These are phyloP conservation scores for Wickerhamomyces silvicola DNA, from an alignment of 805 yeast genomes.

Conservation along the genomic window DNA sequence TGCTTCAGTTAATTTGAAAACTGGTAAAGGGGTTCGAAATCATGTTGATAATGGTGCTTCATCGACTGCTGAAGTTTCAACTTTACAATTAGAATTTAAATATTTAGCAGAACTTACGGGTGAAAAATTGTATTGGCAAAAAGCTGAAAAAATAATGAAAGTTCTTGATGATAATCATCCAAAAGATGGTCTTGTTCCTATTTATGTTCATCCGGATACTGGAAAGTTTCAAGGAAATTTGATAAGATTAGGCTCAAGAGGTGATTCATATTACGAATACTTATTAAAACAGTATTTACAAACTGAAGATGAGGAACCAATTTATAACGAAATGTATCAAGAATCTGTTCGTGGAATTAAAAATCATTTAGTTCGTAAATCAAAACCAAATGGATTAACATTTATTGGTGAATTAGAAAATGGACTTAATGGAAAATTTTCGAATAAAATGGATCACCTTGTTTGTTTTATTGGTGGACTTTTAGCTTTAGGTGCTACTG, in stretches of 20 bases:
- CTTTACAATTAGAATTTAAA: conserved; percentile 82
- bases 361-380: conserved; percentile 51
- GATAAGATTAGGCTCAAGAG: conserved; percentile 84
- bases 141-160: conserved; percentile 67
- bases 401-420: conserved; percentile 72
- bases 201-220: conserved; percentile 65
- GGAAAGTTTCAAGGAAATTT: conserved; percentile 59
- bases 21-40: conserved; percentile 53
- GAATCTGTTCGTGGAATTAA: conserved; percentile 75
- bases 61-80: conserved; percentile 85
- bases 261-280: conserved; percentile 91
- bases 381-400: conserved; percentile 56
- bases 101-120: conserved; percentile 78
- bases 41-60: conserved; percentile 73
- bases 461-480: conserved; percentile 91
- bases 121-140: conserved; percentile 70
- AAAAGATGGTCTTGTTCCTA: conserved; percentile 75
- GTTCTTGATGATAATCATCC: conserved; percentile 61
- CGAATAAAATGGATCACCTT: conserved; percentile 83
- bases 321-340: conserved; percentile 69
- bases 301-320: conserved; percentile 52
- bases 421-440: conserved; percentile 56
- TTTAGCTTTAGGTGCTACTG: conserved; percentile 84
- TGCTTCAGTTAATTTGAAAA: conserved; percentile 65
- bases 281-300: conserved; percentile 79